Percentiles rank a stretch among this genome's conserved stretches.
These are phyloP conservation scores for Cladorrhinum samala DNA, from an alignment of 495 filamentous ascomycete genomes.

Conservation along the genomic window DNA sequence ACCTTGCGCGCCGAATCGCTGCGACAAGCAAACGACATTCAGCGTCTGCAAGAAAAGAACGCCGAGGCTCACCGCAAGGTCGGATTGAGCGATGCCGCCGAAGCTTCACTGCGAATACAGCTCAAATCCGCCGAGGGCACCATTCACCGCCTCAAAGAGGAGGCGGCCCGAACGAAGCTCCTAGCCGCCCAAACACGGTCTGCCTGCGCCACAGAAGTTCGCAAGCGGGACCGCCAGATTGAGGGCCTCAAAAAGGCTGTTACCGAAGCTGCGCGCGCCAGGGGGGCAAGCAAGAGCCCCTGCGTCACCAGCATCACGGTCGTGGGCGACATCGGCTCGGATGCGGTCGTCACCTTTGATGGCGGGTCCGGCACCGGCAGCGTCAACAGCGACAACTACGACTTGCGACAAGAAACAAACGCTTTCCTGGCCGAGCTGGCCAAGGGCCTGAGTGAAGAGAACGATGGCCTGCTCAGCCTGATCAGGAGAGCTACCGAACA, in stretches of 20 bases:
- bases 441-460: conserved; percentile 86
- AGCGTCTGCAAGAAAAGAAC: conserved; percentile 59
- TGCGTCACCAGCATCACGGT: conserved; percentile 52
- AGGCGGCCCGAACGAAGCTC: conserved; percentile 68
- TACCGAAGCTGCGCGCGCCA: conserved; percentile 42
- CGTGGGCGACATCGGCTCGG: conserved; percentile 38
- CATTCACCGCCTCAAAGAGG: conserved; percentile 66
- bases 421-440: conserved; percentile 86
- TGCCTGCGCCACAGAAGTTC: conserved; percentile 85
- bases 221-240: conserved; percentile 85
- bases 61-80: conserved; percentile 69
- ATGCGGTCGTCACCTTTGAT: conserved; percentile 33
- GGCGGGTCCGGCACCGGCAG: conserved; percentile 48
- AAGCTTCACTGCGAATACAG: conserved; percentile 61
- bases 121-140: conserved; percentile 65
- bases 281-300: conserved; percentile 42
- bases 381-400: conserved; percentile 40
- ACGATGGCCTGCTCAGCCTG: conserved; percentile 72
- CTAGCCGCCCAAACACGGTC: conserved; percentile 73
- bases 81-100: conserved; percentile 65
- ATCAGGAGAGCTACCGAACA: conserved; percentile 64
- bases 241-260: conserved; percentile 78
- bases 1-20: conserved; percentile 64
- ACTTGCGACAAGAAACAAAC: conserved; percentile 78
- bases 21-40: conserved; percentile 56